Conservation (phyloP, 2,329 filamentous ascomycete genomes). For the Chalaropsis ovoidea region DNA sequence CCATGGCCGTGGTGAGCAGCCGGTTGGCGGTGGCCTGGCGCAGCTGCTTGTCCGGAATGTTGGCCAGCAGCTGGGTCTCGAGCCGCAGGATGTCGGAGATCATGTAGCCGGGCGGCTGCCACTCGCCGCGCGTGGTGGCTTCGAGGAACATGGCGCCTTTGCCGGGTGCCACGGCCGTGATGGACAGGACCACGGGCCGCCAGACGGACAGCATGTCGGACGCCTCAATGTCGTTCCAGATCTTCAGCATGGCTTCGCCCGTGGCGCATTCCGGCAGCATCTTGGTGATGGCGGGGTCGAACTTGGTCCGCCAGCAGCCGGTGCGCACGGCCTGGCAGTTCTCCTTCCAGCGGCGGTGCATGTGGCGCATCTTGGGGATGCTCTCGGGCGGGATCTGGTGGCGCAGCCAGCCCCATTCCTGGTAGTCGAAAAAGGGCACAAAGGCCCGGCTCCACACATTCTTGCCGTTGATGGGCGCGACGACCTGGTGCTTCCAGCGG, state of each 20-base stretch:
- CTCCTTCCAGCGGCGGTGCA: conserved; percentile 26
- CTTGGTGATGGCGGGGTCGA: neutral
- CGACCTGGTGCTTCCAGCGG: conserved; percentile 17
- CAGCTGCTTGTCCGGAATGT: neutral
- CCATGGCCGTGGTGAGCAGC: conserved; percentile 29
- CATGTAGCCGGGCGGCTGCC: conserved; percentile 22
- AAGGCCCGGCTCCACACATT: neutral
- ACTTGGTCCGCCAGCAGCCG: conserved; percentile 11
- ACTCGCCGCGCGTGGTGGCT: conserved; percentile 20
- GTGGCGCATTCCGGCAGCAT: conserved; percentile 5
- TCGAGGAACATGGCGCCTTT: conserved; percentile 24
- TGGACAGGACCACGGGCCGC: conserved; percentile 16
- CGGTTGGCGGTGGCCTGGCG: conserved; percentile 26
- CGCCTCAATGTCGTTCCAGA: conserved; percentile 29
- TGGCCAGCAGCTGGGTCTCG: neutral
- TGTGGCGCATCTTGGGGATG: conserved; percentile 7
- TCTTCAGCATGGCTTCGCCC: conserved; percentile 31
- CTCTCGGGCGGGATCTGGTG: conserved; percentile 20
- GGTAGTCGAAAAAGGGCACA: conserved; percentile 24
- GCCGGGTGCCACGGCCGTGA: conserved; percentile 15
- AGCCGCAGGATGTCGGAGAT: conserved; percentile 20
- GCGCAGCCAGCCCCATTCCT: conserved; percentile 25
- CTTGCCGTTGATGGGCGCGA: conserved; percentile 14
- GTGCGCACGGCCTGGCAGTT: conserved; percentile 18
- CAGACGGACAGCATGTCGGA: conserved; percentile 11